A percentile compares a stretch with the other conserved stretches of the same genome.
Evolutionary conservation across 495 filamentous ascomycete species (phyloP).

Genomic region (Penicillium salamii): DNA sequence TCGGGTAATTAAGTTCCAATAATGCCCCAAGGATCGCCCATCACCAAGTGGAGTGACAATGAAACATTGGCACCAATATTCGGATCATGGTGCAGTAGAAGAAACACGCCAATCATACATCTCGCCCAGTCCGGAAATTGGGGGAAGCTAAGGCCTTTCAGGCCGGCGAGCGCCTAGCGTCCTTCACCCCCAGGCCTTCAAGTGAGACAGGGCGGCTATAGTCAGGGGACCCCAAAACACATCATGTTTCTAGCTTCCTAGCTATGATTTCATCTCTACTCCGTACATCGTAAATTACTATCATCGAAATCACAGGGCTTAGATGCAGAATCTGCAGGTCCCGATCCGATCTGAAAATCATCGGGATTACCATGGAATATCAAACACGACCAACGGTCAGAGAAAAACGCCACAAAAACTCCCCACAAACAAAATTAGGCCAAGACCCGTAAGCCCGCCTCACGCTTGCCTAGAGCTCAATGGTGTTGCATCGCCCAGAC

Average conservation of each 20-base stretch:
- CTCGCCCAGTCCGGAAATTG: background rate
- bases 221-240: background rate
- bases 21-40: background rate
- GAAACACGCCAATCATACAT: background rate
- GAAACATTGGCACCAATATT: slow-evolving; percentile 1
- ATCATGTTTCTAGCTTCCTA: background rate
- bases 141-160: background rate
- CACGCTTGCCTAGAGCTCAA: slow-evolving; percentile 29
- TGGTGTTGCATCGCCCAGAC: slow-evolving; percentile 42
- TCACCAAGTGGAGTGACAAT: background rate
- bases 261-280: background rate
- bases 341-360: background rate
- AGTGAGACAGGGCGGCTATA: background rate
- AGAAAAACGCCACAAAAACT: background rate
- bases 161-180: background rate
- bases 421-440: background rate
- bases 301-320: background rate
- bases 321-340: background rate
- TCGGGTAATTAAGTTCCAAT: background rate
- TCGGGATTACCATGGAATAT: background rate
- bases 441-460: background rate
- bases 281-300: background rate
- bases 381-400: background rate
- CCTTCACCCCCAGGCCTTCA: background rate
- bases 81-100: background rate